Evolutionary conservation across 148 eudicot species (phyloP).

Genomic region (Simmondsia chinensis): DNA sequence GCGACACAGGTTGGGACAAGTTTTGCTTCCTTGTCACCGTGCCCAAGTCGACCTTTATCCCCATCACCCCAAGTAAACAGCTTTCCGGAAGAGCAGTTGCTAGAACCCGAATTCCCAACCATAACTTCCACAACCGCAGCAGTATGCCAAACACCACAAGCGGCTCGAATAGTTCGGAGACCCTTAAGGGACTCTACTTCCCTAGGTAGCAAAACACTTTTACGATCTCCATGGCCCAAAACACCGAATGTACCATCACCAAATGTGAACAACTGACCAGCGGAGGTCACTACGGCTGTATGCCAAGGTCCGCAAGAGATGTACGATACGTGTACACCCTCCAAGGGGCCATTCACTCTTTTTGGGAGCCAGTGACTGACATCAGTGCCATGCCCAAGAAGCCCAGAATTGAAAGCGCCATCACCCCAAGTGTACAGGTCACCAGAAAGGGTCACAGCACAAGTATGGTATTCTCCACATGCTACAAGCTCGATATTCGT

Average conservation of each 20-base stretch:
- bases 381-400: conserved; percentile 91
- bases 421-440: conserved; percentile 97
- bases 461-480: conserved; percentile 89
- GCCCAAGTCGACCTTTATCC: conserved; percentile 91
- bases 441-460: conserved; percentile 95
- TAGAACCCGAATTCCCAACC: conserved; percentile 87
- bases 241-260: conserved; percentile 98
- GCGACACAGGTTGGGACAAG: conserved; percentile 93
- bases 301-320: conserved; percentile 99
- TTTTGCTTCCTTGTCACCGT: conserved; percentile 89
- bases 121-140: conserved; percentile 98
- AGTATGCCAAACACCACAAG: conserved; percentile 99
- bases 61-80: conserved; percentile 99
- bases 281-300: conserved; percentile 93
- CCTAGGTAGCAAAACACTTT: conserved; percentile 67
- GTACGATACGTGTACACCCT: conserved; percentile 89
- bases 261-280: conserved; percentile 92
- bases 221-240: conserved; percentile 88
- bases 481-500: conserved; percentile 92
- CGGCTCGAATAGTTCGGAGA: conserved; percentile 80
- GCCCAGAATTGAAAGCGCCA: conserved; percentile 67
- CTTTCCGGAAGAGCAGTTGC: conserved; percentile 93
- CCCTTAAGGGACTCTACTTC: conserved; percentile 96
- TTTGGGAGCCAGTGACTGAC: conserved; percentile 95
- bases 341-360: conserved; percentile 84